Evolutionary conservation across 768 basidiomycete genomes (phyloP), one percentile per base, ranked within the genome.

Genomic region (Polyporus arcularius): DNA sequence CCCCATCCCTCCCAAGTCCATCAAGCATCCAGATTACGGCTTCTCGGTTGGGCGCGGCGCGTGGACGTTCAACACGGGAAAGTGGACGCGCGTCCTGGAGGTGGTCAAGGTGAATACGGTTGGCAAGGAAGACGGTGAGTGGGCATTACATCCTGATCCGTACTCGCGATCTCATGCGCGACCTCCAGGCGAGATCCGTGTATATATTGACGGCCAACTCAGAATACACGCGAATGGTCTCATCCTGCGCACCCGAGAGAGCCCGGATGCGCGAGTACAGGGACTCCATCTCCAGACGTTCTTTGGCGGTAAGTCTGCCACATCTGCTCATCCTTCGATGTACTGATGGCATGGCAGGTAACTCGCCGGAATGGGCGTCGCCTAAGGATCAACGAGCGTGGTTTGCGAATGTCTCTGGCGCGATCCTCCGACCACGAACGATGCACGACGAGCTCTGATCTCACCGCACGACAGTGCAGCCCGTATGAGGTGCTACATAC

Each of bases 211-310:
- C 63, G 90, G 88, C 0, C 63, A 70, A 10, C 80, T 79, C 2
- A 85, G 85, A 4, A 82, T 91, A 8, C 67, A 64, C n/a, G 75
- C 81, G 2, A 67, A 69, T 1, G 82, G 82, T 0, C 70, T 93
- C 1, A 71, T 75, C 4, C 68, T 90, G 4, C 78, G 86, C 11
- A 65, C 70, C 28, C 49, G 67, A 1, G 65, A 67, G 18, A n/a
- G 70, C 65, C 42, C 67, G 7, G 77, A 75, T 1, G 77, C 79
- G 1, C 77, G 73, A 54, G 82, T 92, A 55, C 84, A 84, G 57
- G 90, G 90, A 8, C 82, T 87, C 70, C 88, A 89, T 70, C 83
- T 88, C 53, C 84, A 90, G 71, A 90, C 89, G 0, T 92, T 91
- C 76, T 92, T 92, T 62, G 89, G 89, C 46, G 88, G 87, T 85